Conservation (phyloP, 1,284 basidiomycete genomes). For the Serendipita sp. region DNA sequence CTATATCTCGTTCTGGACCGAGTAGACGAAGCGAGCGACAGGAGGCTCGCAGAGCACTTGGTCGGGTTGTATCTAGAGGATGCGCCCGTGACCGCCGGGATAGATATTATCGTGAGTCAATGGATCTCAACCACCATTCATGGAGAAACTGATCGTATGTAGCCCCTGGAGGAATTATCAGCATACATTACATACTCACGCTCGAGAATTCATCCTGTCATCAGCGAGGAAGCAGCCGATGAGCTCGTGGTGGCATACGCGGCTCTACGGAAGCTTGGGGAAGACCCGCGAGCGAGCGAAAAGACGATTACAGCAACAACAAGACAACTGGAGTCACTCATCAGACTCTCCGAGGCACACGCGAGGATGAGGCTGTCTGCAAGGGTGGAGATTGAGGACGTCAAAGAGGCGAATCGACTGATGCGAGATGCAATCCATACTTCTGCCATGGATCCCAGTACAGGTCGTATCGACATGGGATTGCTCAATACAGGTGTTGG, state of each 20-base stretch:
- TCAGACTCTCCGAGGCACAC: conserved; percentile 93
- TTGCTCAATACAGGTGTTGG: conserved; percentile 90
- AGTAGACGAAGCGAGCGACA: conserved; percentile 79
- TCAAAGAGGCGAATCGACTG: conserved; percentile 79
- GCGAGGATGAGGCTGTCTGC: conserved; percentile 87
- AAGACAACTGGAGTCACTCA: conserved; percentile 93
- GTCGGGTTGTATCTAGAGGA: conserved; percentile 93
- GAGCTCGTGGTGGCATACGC: conserved; percentile 86
- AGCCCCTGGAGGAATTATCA: conserved; percentile 83
- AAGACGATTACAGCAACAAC: conserved; percentile 97
- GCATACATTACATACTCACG: conserved; percentile 92
- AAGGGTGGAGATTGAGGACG: conserved; percentile 75
- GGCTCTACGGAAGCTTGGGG: conserved; percentile 83
- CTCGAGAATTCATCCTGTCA: conserved; percentile 75
- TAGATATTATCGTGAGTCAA: conserved; percentile 63
- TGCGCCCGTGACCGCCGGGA: conserved; percentile 48
- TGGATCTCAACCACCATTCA: neutral
- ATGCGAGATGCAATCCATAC: conserved; percentile 94
- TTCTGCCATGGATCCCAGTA: conserved; percentile 85
- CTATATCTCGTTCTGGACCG: conserved; percentile 96
- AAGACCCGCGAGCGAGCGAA: conserved; percentile 75
- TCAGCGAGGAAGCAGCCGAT: conserved; percentile 73
- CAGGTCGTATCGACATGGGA: conserved; percentile 93
- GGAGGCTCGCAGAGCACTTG: conserved; percentile 84
- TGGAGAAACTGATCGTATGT: neutral